phyloP scores from a whole-genome alignment of 345 rosid genomes.

The Noccaea caerulescens region DNA sequence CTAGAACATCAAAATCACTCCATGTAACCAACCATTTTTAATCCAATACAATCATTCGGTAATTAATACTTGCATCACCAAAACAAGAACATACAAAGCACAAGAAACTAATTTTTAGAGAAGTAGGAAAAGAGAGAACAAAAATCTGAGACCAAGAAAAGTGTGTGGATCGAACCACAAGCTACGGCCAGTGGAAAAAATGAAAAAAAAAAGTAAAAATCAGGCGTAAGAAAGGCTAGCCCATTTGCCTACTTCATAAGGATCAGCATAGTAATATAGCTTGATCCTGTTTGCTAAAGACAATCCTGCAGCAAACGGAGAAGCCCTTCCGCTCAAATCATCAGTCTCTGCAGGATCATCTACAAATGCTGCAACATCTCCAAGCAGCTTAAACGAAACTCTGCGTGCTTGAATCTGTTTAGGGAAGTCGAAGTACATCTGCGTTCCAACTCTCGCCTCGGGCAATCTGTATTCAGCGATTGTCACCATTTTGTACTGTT shows the following conservation, averaged over 20 bases:
- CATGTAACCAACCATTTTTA: background rate
- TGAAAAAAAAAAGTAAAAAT: slow-evolving; percentile 23
- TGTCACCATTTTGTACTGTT: slow-evolving; percentile 70
- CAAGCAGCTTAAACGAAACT: slow-evolving; percentile 67
- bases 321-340: slow-evolving; percentile 52
- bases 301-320: slow-evolving; percentile 65
- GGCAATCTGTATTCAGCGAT: slow-evolving; percentile 84
- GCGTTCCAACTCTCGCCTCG: slow-evolving; percentile 72
- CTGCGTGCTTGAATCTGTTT: slow-evolving; percentile 62
- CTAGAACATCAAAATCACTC: slow-evolving; percentile 14
- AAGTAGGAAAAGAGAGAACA: slow-evolving; percentile 7
- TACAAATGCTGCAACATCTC: slow-evolving; percentile 73
- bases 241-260: slow-evolving; percentile 88
- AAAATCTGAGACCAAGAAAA: slow-evolving; percentile 14
- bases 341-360: slow-evolving; percentile 81
- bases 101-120: background rate
- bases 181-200: background rate
- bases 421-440: slow-evolving; percentile 87
- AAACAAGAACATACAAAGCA: slow-evolving; percentile 19
- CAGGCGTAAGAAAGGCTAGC: slow-evolving; percentile 73
- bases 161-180: slow-evolving; percentile 26
- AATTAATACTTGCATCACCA: slow-evolving; percentile 3
- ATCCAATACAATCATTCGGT: background rate
- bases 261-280: slow-evolving; percentile 73
- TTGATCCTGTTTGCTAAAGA: slow-evolving; percentile 73